Conservation (phyloP, 2,329 filamentous ascomycete species). For the Cladosporium cucumerinum region DNA sequence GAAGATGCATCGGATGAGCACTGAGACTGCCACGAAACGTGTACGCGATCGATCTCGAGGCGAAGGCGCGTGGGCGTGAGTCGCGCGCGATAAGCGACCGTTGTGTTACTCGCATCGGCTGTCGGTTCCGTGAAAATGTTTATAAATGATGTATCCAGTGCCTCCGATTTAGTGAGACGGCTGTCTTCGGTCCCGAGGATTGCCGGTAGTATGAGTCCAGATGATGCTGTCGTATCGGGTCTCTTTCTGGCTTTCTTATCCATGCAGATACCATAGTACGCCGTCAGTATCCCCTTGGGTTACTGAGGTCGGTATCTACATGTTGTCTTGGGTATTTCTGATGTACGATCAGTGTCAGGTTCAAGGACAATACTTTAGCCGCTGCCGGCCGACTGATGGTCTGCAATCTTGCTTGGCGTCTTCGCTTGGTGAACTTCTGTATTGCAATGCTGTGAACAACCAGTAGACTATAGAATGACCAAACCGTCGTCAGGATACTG, state of each 20-base stretch:
- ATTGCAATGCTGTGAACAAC: background rate
- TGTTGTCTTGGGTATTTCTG: background rate
- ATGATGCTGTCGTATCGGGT: background rate
- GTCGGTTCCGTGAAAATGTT: background rate
- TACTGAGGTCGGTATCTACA: background rate
- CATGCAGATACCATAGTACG: background rate
- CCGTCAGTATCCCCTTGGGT: background rate
- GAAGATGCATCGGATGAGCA: background rate
- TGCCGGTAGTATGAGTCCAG: background rate
- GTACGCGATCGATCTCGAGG: background rate
- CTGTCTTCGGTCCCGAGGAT: background rate
- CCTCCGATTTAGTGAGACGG: background rate
- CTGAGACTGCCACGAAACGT: background rate
- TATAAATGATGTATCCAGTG: background rate
- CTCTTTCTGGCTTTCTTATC: background rate
- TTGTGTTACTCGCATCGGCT: background rate
- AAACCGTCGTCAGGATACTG: background rate
- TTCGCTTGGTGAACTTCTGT: background rate
- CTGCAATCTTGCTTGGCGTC: background rate
- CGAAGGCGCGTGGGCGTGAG: background rate
- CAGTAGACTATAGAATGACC: background rate
- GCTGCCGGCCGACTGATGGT: background rate
- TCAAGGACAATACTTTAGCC: background rate
- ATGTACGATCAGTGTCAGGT: background rate
- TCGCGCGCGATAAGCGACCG: background rate